phyloP scores from a whole-genome alignment of 176 grass and related monocot species.

The Saccharum spontaneum region DNA sequence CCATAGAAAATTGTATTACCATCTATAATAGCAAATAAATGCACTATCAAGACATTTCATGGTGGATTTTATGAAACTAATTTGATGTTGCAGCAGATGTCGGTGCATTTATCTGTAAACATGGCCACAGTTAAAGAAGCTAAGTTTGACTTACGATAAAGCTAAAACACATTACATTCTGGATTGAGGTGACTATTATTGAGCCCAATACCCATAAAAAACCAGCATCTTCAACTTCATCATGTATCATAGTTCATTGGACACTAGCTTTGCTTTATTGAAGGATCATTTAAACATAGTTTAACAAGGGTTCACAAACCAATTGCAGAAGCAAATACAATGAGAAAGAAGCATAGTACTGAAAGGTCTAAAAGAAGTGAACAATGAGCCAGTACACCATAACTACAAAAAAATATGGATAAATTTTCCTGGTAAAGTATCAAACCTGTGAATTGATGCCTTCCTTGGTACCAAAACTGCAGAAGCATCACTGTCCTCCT shows the following conservation, averaged over 20 bases:
- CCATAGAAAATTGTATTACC: background rate
- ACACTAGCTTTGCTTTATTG: background rate
- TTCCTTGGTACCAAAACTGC: constrained; percentile 97
- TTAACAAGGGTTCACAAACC: constrained; percentile 3
- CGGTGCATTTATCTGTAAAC: background rate
- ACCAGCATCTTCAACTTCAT: background rate
- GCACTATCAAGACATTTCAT: background rate
- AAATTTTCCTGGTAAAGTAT: constrained; percentile 3
- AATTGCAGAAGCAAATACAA: constrained; percentile 14
- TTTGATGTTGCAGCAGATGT: background rate
- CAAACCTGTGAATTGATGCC: constrained; percentile 46
- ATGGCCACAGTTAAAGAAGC: background rate
- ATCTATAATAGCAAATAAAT: background rate
- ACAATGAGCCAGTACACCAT: background rate
- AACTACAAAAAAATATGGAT: background rate
- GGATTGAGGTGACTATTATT: background rate
- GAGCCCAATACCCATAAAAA: background rate
- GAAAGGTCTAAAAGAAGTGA: background rate
- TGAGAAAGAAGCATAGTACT: background rate
- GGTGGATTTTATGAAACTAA: background rate
- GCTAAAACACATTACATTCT: background rate
- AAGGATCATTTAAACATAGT: constrained; percentile 1
- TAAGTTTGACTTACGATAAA: background rate
- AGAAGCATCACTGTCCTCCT: constrained; percentile 73
- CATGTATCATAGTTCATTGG: constrained; percentile 5